Conservation (phyloP, 1,284 basidiomycete species). For the Polyporus tsugae region DNA sequence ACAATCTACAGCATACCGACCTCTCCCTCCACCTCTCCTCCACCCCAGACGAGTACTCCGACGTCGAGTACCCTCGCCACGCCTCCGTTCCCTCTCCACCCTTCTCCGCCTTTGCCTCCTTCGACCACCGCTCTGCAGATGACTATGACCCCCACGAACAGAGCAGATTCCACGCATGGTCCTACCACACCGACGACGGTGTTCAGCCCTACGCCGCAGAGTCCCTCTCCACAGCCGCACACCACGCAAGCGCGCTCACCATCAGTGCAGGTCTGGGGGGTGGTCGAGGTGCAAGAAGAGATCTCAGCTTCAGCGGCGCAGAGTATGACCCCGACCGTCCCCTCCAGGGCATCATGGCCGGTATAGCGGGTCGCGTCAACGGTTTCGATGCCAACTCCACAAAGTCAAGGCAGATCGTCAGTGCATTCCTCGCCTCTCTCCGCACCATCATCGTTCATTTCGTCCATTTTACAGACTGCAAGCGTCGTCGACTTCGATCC, state of each 20-base stretch:
- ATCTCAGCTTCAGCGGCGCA: constrained; percentile 71
- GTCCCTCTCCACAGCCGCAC: constrained; percentile 82
- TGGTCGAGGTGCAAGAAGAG: constrained; percentile 55
- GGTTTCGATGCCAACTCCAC: constrained; percentile 61
- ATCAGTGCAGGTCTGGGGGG: constrained; percentile 81
- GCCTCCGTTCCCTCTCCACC: constrained; percentile 57
- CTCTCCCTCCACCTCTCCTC: constrained; percentile 71
- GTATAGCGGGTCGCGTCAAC: constrained; percentile 57
- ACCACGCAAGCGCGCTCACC: constrained; percentile 88
- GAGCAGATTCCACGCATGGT: constrained; percentile 67
- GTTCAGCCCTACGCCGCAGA: constrained; percentile 69
- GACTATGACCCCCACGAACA: constrained; percentile 60
- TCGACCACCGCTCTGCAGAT: constrained; percentile 64
- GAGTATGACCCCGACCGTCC: constrained; percentile 91
- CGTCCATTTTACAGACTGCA: constrained; percentile 34
- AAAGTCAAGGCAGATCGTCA: constrained; percentile 53
- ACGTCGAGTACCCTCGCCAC: constrained; percentile 76
- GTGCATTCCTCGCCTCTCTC: constrained; percentile 38
- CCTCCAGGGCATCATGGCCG: constrained; percentile 75
- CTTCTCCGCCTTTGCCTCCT: constrained; percentile 64
- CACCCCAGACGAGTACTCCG: constrained; percentile 51
- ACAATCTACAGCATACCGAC: constrained; percentile 75
- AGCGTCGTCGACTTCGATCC: constrained; percentile 52
- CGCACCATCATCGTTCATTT: constrained; percentile 11
- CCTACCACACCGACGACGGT: constrained; percentile 70